Evolutionary conservation across 2,329 filamentous ascomycete species (phyloP).

Genomic region (Penicillium sp.): DNA sequence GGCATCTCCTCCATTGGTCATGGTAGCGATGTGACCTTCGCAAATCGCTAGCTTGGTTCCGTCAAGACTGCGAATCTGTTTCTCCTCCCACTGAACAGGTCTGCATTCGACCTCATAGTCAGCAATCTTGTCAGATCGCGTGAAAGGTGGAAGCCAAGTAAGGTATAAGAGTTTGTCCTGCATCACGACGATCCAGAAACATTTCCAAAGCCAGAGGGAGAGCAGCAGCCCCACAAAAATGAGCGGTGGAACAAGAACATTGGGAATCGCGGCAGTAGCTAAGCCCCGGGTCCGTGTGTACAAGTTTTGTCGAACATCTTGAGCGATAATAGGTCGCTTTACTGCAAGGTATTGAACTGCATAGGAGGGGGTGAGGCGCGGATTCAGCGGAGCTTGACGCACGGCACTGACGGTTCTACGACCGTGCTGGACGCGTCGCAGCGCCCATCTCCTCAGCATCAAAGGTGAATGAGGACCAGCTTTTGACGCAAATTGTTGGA

Average conservation of each 20-base stretch:
- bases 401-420: background rate
- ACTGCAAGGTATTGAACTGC: background rate
- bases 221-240: constrained; percentile 66
- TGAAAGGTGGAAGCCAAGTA: constrained; percentile 69
- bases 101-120: constrained; percentile 61
- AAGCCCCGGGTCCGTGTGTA: constrained; percentile 10
- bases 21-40: constrained; percentile 60
- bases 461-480: background rate
- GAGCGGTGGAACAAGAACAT: constrained; percentile 61
- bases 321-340: constrained; percentile 1
- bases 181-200: constrained; percentile 70
- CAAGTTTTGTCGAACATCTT: background rate
- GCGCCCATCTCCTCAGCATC: constrained; percentile 3
- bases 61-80: constrained; percentile 38
- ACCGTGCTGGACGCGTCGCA: constrained; percentile 2
- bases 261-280: constrained; percentile 34
- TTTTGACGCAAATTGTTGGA: background rate
- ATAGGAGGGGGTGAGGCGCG: background rate
- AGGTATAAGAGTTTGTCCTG: constrained; percentile 84
- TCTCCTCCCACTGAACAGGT: constrained; percentile 66
- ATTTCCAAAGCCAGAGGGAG: constrained; percentile 63
- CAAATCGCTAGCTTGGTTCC: constrained; percentile 57
- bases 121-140: constrained; percentile 63
- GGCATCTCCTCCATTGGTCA: constrained; percentile 32
- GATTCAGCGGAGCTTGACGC: background rate